Percentiles rank a stretch among this genome's conserved stretches.
phyloP scores from a whole-genome alignment of 306 rosid species.

The Cucumis melo region DNA sequence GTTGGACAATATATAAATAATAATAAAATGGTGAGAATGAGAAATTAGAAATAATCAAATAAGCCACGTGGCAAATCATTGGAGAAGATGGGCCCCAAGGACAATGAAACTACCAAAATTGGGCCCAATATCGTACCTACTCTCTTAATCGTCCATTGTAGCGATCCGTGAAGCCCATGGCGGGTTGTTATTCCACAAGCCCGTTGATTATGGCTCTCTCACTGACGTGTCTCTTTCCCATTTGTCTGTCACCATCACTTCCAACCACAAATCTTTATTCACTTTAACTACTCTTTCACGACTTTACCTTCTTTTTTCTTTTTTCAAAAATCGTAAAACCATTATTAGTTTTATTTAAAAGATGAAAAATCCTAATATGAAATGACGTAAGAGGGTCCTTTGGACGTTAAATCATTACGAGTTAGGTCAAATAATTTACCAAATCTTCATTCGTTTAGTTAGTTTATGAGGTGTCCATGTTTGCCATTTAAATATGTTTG shows the following conservation, averaged over 20 bases:
- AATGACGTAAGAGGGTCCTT: background rate
- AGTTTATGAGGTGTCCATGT: background rate
- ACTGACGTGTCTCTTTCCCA: background rate
- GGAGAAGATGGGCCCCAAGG: background rate
- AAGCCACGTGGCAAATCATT: background rate
- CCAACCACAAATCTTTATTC: background rate
- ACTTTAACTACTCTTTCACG: background rate
- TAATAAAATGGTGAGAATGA: background rate
- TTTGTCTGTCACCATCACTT: background rate
- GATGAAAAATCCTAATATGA: background rate
- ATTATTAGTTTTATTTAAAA: background rate
- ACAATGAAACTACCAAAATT: background rate
- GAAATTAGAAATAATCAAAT: background rate
- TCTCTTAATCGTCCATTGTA: background rate
- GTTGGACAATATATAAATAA: too few relatives aligned
- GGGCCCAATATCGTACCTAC: constrained; percentile 1
- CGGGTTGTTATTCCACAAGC: background rate
- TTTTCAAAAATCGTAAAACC: background rate
- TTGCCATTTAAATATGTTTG: background rate
- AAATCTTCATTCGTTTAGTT: background rate
- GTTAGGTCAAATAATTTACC: background rate
- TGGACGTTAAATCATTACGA: background rate
- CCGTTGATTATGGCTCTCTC: background rate
- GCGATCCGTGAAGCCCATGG: constrained; percentile 5
- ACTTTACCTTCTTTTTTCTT: background rate